A percentile compares a stretch with the other conserved stretches of the same genome.
Conservation (phyloP, 345 rosid genomes). For the Pistacia atlantica region DNA sequence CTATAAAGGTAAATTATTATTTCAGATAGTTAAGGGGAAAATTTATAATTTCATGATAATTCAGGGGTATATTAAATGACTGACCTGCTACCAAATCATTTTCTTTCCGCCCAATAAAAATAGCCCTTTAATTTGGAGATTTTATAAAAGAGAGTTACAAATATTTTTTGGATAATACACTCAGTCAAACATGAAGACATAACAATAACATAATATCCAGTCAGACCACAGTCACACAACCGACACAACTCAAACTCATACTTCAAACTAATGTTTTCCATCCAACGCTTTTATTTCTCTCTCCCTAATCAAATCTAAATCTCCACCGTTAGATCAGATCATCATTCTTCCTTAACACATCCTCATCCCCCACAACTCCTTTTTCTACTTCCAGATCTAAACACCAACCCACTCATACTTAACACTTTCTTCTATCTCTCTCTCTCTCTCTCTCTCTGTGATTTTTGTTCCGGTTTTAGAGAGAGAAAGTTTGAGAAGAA, state of each 20-base stretch:
- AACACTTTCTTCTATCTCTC: background rate
- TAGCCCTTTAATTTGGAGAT: too few relatives aligned
- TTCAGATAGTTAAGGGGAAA: too few relatives aligned
- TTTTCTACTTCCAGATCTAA: conserved; percentile 44
- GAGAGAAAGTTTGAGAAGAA: conserved; percentile 20
- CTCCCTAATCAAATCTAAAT: conserved; percentile 49
- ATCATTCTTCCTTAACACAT: conserved; percentile 9
- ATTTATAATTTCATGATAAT: too few relatives aligned
- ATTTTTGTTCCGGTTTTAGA: background rate
- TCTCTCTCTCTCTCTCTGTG: conserved; percentile 22
- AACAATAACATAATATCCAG: background rate
- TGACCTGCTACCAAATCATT: too few relatives aligned
- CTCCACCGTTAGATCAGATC: conserved; percentile 54
- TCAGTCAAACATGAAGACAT: background rate
- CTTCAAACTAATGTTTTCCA: conserved; percentile 18
- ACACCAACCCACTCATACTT: background rate
- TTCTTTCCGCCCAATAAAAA: too few relatives aligned
- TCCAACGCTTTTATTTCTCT: conserved; percentile 43
- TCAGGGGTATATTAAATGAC: too few relatives aligned
- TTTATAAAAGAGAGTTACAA: too few relatives aligned
- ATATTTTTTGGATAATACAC: background rate
- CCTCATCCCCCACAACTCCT: conserved; percentile 3
- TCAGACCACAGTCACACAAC: conserved; percentile 20
- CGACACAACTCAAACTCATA: conserved; percentile 41
- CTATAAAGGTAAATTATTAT: too few relatives aligned